A percentile compares a stretch with the other conserved stretches of the same genome.
Evolutionary conservation across 768 basidiomycete genomes (phyloP).

Genomic region (Collybia nuda): DNA sequence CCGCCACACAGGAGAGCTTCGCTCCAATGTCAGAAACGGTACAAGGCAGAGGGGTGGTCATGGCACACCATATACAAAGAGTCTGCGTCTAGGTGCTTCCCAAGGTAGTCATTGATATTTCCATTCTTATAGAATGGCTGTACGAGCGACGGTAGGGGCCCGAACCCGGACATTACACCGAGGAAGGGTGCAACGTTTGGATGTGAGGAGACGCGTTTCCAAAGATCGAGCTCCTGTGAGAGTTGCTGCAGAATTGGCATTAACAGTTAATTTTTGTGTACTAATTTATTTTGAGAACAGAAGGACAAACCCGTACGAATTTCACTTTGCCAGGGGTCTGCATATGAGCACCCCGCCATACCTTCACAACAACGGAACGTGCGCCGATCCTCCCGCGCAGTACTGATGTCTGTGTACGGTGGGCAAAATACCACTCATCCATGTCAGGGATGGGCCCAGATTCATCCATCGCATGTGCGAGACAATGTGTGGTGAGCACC

Average conservation of each 20-base stretch:
- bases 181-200: slow-evolving; percentile 14
- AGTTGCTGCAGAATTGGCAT: slow-evolving; percentile 4
- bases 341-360: slow-evolving; percentile 13
- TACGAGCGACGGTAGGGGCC: slow-evolving; percentile 12
- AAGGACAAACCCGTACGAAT: slow-evolving; percentile 8
- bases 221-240: slow-evolving; percentile 11
- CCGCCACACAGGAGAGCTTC: slow-evolving; percentile 19
- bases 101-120: slow-evolving; percentile 14
- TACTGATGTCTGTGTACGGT: no score
- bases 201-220: slow-evolving; percentile 14
- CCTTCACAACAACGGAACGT: slow-evolving; percentile 4
- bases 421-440: no score
- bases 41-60: not conserved
- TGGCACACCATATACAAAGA: slow-evolving; percentile 7
- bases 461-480: no score
- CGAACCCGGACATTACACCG: slow-evolving; percentile 11
- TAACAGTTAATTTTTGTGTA: not conserved
- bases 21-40: not conserved
- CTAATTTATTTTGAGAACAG: no score
- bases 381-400: slow-evolving; percentile 3
- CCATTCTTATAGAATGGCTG: slow-evolving; percentile 8
- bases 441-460: no score
- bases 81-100: slow-evolving; percentile 2
- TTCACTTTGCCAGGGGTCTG: not conserved
- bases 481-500: no score